These are phyloP conservation scores for Basipetospora sp. DNA, from an alignment of 2,329 filamentous ascomycete species.

Conservation along the genomic window DNA sequence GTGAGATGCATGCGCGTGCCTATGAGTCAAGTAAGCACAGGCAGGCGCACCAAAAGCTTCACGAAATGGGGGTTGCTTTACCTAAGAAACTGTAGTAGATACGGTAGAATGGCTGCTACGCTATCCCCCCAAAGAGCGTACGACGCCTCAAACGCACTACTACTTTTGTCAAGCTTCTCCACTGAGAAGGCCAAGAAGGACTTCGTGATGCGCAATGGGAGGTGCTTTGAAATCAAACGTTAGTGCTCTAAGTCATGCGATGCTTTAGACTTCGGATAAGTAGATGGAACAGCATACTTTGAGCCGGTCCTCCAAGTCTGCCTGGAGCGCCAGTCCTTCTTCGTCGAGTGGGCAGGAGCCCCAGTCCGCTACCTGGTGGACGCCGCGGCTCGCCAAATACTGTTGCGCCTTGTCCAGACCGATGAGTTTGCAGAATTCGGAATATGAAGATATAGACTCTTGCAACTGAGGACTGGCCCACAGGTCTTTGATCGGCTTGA, in stretches of 20 bases:
- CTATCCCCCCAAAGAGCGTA: constrained; percentile 72
- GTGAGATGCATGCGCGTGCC: constrained; percentile 81
- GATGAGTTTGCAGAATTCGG: constrained; percentile 64
- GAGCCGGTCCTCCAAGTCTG: constrained; percentile 60
- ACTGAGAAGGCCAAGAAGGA: constrained; percentile 85
- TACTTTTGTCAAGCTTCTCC: constrained; percentile 66
- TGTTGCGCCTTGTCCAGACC: constrained; percentile 66
- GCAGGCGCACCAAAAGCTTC: too few relatives aligned
- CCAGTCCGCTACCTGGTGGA: constrained; percentile 72
- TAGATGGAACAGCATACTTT: constrained; percentile 45
- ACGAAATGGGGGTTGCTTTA: constrained; percentile 25
- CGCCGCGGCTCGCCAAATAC: constrained; percentile 59
- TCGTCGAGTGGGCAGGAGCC: constrained; percentile 59
- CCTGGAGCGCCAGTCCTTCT: constrained; percentile 66
- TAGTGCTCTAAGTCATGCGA: too few relatives aligned
- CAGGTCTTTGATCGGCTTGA: constrained; percentile 64
- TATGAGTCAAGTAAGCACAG: constrained; percentile 21
- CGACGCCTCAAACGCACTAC: constrained; percentile 59
- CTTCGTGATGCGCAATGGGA: constrained; percentile 78
- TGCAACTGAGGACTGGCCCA: constrained; percentile 64
- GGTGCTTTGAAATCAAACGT: too few relatives aligned
- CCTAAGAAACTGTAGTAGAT: constrained; percentile 69
- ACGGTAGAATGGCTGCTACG: constrained; percentile 70
- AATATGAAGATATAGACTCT: constrained; percentile 56
- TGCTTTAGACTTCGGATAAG: too few relatives aligned